These are phyloP conservation scores for Coemansia sp. DNA, from an alignment of 192 early-diverging fungal genomes.

Conservation along the genomic window DNA sequence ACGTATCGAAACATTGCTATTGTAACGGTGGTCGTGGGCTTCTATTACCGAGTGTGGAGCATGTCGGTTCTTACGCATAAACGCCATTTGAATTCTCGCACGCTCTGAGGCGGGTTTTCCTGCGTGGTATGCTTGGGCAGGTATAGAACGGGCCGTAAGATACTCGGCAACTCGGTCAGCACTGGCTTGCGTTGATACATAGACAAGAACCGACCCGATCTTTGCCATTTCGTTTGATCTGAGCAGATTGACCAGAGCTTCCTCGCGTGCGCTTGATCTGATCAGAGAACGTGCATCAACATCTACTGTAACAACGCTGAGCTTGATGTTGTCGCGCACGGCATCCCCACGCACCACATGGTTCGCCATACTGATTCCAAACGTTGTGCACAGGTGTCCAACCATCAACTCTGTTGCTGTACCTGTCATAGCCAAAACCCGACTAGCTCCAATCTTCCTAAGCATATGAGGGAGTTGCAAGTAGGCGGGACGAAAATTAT, in stretches of 20 bases:
- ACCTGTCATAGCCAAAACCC: slow-evolving; percentile 73
- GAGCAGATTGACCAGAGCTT: slow-evolving; percentile 58
- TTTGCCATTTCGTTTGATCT: slow-evolving; percentile 53
- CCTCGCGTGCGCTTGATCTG: slow-evolving; percentile 52
- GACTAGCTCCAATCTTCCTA: slow-evolving; percentile 48
- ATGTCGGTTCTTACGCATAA: slow-evolving; percentile 56
- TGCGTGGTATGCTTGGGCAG: slow-evolving; percentile 78
- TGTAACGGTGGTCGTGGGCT: background rate
- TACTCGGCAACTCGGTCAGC: slow-evolving; percentile 71
- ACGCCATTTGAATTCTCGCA: slow-evolving; percentile 63
- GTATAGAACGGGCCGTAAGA: slow-evolving; percentile 63
- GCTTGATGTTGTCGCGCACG: slow-evolving; percentile 63
- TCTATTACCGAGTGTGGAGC: background rate
- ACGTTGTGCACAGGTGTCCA: slow-evolving; percentile 59
- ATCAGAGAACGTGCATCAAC: background rate
- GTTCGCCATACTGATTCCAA: slow-evolving; percentile 52
- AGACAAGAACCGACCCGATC: slow-evolving; percentile 68
- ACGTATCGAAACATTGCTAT: slow-evolving; percentile 42
- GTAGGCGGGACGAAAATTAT: slow-evolving; percentile 77
- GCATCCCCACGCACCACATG: slow-evolving; percentile 59
- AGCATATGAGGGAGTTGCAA: slow-evolving; percentile 61
- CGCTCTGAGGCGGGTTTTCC: slow-evolving; percentile 65
- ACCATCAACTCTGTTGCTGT: slow-evolving; percentile 65
- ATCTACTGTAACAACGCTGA: slow-evolving; percentile 59
- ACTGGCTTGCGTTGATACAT: slow-evolving; percentile 62